Conservation (phyloP, 495 filamentous ascomycete genomes). For the Aspergillus ostianus region DNA sequence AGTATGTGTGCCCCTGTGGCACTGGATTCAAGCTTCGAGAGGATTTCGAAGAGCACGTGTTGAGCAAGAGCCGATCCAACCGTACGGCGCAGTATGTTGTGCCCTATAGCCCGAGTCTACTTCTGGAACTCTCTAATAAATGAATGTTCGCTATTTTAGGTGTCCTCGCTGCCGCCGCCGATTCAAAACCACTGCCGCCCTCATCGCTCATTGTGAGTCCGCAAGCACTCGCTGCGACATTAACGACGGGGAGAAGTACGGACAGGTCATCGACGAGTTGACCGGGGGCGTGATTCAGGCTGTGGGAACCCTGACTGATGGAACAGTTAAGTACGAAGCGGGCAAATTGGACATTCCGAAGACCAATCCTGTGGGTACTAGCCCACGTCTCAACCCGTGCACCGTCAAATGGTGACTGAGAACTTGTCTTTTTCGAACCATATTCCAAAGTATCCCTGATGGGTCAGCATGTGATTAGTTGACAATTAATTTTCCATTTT, state of each 20-base stretch:
- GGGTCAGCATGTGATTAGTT: too few relatives aligned
- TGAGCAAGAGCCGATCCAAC: conserved; percentile 15
- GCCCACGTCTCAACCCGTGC: too few relatives aligned
- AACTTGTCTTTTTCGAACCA: too few relatives aligned
- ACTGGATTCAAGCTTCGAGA: conserved; percentile 7
- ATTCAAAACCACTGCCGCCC: conserved; percentile 41
- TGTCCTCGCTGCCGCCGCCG: conserved; percentile 46
- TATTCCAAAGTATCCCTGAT: too few relatives aligned
- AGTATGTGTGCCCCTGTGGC: conserved; percentile 29
- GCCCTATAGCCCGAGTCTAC: background rate
- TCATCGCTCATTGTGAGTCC: conserved; percentile 52
- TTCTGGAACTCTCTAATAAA: too few relatives aligned
- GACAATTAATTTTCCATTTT: too few relatives aligned
- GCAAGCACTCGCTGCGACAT: conserved; percentile 42
- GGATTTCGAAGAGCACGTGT: conserved; percentile 25
- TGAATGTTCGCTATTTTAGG: too few relatives aligned
- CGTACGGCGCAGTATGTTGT: conserved; percentile 16
- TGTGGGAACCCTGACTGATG: conserved; percentile 25
- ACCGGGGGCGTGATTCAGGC: conserved; percentile 48
- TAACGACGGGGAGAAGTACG: conserved; percentile 30
- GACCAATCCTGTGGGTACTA: background rate
- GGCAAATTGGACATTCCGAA: conserved; percentile 14
- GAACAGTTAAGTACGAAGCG: conserved; percentile 24
- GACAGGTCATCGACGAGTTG: conserved; percentile 44
- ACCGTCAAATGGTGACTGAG: too few relatives aligned